phyloP scores from a whole-genome alignment of 495 filamentous ascomycete genomes.

The Elaphomyces granulatus region DNA sequence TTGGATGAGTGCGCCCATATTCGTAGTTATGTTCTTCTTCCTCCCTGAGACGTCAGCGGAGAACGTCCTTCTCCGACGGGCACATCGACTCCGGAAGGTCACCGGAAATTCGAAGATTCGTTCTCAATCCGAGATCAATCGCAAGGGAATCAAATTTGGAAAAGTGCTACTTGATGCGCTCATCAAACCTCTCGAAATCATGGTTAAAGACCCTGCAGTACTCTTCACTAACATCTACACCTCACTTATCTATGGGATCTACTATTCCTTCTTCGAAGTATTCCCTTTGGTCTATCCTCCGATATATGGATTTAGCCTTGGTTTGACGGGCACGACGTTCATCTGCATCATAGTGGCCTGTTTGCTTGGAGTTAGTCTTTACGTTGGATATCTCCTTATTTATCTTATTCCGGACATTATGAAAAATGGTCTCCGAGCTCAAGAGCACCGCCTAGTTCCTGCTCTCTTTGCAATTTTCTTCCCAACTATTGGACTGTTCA shows the following conservation, averaged over 20 bases:
- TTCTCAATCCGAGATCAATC: conserved; percentile 29
- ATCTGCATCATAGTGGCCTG: conserved; percentile 34
- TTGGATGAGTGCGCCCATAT: conserved; percentile 31
- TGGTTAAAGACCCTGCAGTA: conserved; percentile 35
- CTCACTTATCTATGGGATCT: conserved; percentile 37
- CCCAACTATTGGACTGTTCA: conserved; percentile 42
- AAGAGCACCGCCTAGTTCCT: conserved; percentile 39
- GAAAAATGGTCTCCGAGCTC: conserved; percentile 12
- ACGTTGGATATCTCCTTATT: conserved; percentile 36
- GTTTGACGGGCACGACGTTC: conserved; percentile 34
- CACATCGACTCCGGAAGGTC: conserved; percentile 30
- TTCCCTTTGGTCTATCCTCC: conserved; percentile 39
- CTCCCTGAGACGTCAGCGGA: conserved; percentile 43
- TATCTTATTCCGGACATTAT: conserved; percentile 37
- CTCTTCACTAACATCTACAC: conserved; percentile 40
- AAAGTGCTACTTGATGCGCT: conserved; percentile 28
- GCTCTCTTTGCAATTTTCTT: conserved; percentile 34
- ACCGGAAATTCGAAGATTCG: conserved; percentile 20
- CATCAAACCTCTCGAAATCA: conserved; percentile 28
- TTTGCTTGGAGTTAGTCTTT: conserved; percentile 29
- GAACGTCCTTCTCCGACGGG: conserved; percentile 42
- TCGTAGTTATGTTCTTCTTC: conserved; percentile 35
- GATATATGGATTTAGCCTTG: conserved; percentile 34
- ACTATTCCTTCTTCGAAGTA: conserved; percentile 44
- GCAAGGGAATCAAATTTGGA: conserved; percentile 13